phyloP scores from a whole-genome alignment of 768 basidiomycete species.

The Pleurotus tuber-regium region DNA sequence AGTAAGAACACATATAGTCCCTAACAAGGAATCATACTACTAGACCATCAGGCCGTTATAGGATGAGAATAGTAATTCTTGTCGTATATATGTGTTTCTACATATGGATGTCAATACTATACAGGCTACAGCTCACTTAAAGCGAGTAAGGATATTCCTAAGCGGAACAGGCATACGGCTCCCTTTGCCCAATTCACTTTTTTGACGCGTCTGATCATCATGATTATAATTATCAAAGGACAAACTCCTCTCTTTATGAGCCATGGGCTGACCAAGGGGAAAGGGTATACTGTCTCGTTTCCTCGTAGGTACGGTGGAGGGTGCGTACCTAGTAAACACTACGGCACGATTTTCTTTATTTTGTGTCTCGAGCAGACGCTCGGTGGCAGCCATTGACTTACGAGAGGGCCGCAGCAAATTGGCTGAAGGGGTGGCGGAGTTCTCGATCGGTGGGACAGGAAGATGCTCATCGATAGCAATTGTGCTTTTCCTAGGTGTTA shows the following conservation, averaged over 20 bases:
- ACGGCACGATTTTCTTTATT: constrained; percentile 18
- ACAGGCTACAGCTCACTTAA: constrained; percentile 30
- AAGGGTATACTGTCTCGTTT: too few relatives aligned
- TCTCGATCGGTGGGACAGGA: not conserved
- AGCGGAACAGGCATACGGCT: constrained; percentile 46
- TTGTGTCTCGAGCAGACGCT: too few relatives aligned
- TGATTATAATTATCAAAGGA: not conserved
- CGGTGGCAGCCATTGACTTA: not conserved
- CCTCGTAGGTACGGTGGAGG: not conserved
- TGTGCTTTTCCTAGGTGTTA: constrained; percentile 9
- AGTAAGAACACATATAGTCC: constrained; percentile 24
- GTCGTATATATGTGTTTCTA: not conserved
- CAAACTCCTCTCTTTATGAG: constrained; percentile 14
- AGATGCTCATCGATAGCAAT: constrained; percentile 1
- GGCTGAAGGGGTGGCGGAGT: not conserved
- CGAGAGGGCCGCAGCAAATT: not conserved
- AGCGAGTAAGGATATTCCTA: constrained; percentile 44
- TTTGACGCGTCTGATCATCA: constrained; percentile 12
- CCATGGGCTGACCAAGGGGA: not conserved
- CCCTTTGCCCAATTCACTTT: constrained; percentile 20
- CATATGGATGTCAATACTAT: not conserved
- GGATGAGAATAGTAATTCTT: not conserved
- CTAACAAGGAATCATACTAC: constrained; percentile 69
- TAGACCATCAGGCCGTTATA: constrained; percentile 53
- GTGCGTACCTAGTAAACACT: not conserved